A percentile compares a stretch with the other conserved stretches of the same genome.
phyloP scores from a whole-genome alignment of 2,329 filamentous ascomycete species.

The Fusarium chaquense region DNA sequence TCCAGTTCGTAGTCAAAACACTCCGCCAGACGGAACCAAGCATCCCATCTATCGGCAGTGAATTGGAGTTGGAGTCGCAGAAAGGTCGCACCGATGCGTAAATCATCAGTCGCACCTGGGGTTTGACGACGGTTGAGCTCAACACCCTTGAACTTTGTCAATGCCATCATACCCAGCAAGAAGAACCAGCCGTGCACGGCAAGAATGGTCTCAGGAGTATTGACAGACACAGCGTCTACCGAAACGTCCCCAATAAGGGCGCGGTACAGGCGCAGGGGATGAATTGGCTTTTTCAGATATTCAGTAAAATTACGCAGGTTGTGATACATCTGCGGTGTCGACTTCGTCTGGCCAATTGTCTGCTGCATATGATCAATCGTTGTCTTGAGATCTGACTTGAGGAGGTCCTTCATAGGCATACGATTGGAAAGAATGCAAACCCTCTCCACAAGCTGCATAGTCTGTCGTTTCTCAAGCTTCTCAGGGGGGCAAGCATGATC shows the following conservation, averaged over 20 bases:
- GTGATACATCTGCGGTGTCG: constrained; percentile 82
- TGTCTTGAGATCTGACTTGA: constrained; percentile 89
- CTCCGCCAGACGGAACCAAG: constrained; percentile 89
- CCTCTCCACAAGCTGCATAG: constrained; percentile 84
- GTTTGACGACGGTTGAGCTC: constrained; percentile 80
- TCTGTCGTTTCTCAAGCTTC: constrained; percentile 82
- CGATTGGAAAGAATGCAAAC: constrained; percentile 83
- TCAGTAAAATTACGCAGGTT: constrained; percentile 86
- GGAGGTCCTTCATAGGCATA: constrained; percentile 89
- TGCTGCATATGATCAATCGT: constrained; percentile 95
- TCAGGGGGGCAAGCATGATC: constrained; percentile 86
- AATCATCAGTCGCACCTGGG: constrained; percentile 83
- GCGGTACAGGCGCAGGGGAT: constrained; percentile 82
- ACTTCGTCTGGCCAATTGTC: constrained; percentile 82
- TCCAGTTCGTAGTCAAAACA: constrained; percentile 90
- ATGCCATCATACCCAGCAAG: constrained; percentile 85
- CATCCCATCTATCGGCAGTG: constrained; percentile 85
- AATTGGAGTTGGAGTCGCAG: constrained; percentile 86
- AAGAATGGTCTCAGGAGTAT: constrained; percentile 75
- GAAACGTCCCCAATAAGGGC: constrained; percentile 83
- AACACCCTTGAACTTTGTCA: constrained; percentile 82
- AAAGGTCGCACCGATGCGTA: constrained; percentile 84
- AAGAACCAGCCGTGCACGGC: constrained; percentile 93
- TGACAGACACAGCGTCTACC: constrained; percentile 77
- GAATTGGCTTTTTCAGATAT: constrained; percentile 85